phyloP scores from a whole-genome alignment of 208 protist species.

The Trypanosoma melophagium region DNA sequence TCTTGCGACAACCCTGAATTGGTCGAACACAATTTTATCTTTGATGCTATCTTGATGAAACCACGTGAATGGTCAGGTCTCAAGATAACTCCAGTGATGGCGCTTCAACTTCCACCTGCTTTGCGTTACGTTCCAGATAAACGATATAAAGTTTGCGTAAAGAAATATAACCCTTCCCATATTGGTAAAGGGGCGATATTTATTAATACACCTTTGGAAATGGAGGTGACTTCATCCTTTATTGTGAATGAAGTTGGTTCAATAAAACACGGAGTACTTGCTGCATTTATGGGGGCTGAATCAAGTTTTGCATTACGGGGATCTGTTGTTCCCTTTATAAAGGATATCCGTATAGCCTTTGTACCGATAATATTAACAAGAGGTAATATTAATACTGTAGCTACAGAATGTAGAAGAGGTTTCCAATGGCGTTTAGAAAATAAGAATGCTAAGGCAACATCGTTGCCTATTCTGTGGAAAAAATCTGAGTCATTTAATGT shows the following conservation, averaged over 20 bases:
- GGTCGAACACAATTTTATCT: constrained; percentile 22
- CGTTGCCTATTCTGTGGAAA: constrained; percentile 26
- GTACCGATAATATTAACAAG: constrained; percentile 13
- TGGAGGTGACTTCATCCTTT: constrained; percentile 26
- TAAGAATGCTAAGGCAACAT: not conserved
- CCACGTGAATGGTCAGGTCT: constrained; percentile 17
- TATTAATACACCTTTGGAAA: constrained; percentile 20
- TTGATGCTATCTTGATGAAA: constrained; percentile 27
- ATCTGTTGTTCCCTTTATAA: constrained; percentile 42
- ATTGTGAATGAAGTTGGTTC: constrained; percentile 27
- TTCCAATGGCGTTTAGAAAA: not conserved
- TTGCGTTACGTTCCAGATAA: constrained; percentile 48
- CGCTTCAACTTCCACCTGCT: constrained; percentile 34
- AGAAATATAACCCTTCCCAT: constrained; percentile 26
- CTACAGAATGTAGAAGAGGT: not conserved
- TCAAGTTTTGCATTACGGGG: constrained; percentile 40
- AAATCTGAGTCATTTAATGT: constrained; percentile 27
- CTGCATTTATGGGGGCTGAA: constrained; percentile 48
- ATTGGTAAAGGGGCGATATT: constrained; percentile 22
- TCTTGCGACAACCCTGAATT: constrained; percentile 24
- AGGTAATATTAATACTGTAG: not conserved
- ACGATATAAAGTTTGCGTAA: constrained; percentile 43
- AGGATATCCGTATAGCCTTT: constrained; percentile 48
- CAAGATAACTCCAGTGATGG: not conserved
- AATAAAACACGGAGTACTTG: constrained; percentile 25